Conservation (phyloP, 2,329 filamentous ascomycete genomes). For the Penicillium nordicum region DNA sequence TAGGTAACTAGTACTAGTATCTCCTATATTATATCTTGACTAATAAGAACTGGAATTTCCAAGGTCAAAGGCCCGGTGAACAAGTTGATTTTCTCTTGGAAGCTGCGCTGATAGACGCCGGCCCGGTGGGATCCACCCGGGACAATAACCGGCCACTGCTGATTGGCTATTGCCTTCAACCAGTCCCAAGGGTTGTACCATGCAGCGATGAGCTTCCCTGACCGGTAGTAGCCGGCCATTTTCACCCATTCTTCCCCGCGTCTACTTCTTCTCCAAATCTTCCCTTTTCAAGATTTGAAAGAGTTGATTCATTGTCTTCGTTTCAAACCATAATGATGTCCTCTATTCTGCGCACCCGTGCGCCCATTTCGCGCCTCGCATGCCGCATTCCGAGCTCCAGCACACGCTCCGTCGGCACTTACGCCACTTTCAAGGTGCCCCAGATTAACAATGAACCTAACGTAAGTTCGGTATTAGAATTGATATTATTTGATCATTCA, state of each 20-base stretch:
- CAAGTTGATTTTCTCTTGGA: not conserved
- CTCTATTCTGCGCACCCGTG: conserved; percentile 27
- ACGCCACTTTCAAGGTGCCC: conserved; percentile 85
- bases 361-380: conserved; percentile 21
- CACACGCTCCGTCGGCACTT: conserved; percentile 48
- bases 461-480: conserved; percentile 54
- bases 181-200: not conserved
- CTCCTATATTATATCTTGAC: not conserved
- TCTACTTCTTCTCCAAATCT: conserved; percentile 9
- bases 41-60: not conserved
- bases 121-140: conserved; percentile 17
- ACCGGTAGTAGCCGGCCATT: conserved; percentile 23
- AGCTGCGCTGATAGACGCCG: not conserved
- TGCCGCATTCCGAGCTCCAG: conserved; percentile 20
- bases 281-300: conserved; percentile 1
- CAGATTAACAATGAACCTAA: conserved; percentile 92
- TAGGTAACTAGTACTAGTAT: too few relatives aligned
- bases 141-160: conserved; percentile 10
- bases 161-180: conserved; percentile 2
- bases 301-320: not conserved
- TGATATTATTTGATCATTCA: not conserved
- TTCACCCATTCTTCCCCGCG: conserved; percentile 28
- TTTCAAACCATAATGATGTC: conserved; percentile 28
- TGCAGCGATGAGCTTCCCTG: not conserved
- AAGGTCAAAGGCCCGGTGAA: not conserved